Conservation (phyloP, 116 monocot species). For the Cymodocea nodosa region DNA sequence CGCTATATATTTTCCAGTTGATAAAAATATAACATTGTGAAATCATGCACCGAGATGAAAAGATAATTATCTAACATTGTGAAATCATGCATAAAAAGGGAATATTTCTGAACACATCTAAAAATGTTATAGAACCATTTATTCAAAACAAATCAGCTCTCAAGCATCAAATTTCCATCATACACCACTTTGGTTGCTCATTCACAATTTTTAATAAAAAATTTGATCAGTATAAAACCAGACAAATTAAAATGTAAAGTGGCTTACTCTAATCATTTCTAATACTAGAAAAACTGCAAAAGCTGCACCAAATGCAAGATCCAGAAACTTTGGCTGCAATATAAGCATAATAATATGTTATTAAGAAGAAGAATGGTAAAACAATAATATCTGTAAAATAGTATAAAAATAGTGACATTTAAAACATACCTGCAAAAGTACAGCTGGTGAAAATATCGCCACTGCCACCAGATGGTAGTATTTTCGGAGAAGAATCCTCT, state of each 20-base stretch:
- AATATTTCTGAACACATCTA: too few species aligned
- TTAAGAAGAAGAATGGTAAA: slow-evolving; percentile 7
- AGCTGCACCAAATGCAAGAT: slow-evolving; percentile 96
- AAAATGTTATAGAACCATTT: too few species aligned
- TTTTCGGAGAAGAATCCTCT: slow-evolving; percentile 96
- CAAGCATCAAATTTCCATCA: too few species aligned
- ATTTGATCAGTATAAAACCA: too few species aligned
- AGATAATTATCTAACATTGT: too few species aligned
- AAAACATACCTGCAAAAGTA: slow-evolving; percentile 63
- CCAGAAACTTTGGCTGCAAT: slow-evolving; percentile 79
- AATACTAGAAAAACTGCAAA: slow-evolving; percentile 71
- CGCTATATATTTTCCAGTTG: too few species aligned
- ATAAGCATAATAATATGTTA: background rate
- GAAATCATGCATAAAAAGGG: too few species aligned
- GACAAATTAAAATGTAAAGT: background rate
- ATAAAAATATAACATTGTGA: too few species aligned
- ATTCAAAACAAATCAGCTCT: too few species aligned
- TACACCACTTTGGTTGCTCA: too few species aligned
- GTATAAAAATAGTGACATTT: slow-evolving; percentile 1
- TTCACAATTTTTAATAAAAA: too few species aligned
- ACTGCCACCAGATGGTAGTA: slow-evolving; percentile 98
- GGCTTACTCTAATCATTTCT: slow-evolving; percentile 88
- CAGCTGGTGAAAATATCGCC: slow-evolving; percentile 80
- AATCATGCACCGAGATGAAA: too few species aligned
- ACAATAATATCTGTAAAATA: background rate